Percentiles rank a stretch among this genome's conserved stretches.
Evolutionary conservation across 2,329 filamentous ascomycete genomes (phyloP).

Genomic region (Lanzia echinophila): DNA sequence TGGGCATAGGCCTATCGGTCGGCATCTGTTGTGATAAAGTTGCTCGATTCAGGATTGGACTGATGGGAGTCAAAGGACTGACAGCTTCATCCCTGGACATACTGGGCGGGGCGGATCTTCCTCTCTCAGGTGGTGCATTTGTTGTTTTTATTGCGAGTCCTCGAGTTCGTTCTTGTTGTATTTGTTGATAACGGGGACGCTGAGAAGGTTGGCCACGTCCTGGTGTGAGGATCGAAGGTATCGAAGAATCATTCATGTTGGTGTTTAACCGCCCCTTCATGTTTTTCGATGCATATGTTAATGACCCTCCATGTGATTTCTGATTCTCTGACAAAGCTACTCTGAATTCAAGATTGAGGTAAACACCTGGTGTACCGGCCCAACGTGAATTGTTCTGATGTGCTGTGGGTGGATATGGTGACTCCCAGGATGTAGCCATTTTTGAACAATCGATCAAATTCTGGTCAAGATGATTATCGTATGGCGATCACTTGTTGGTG

Average conservation of each 20-base stretch:
- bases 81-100: conserved; percentile 15
- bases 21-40: conserved; percentile 6
- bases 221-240: conserved; percentile 4
- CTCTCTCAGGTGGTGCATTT: conserved; percentile 15
- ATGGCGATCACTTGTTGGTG: neutral
- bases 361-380: conserved; percentile 19
- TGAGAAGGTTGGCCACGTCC: neutral
- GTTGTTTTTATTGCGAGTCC: conserved; percentile 8
- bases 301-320: conserved; percentile 18
- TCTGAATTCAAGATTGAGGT: conserved; percentile 26
- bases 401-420: conserved; percentile 10
- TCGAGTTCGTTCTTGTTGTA: conserved; percentile 7
- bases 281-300: conserved; percentile 23
- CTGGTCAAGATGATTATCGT: neutral
- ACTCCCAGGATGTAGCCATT: conserved; percentile 1
- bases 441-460: neutral
- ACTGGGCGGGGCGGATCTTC: conserved; percentile 25
- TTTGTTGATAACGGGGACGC: neutral
- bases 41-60: conserved; percentile 14
- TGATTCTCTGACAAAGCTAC: conserved; percentile 22
- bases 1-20: conserved; percentile 20
- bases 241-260: neutral
- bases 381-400: neutral
- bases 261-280: conserved; percentile 20
- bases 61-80: conserved; percentile 15